Evolutionary conservation across 306 rosid genomes (phyloP).

Genomic region (Rosa chinensis): DNA sequence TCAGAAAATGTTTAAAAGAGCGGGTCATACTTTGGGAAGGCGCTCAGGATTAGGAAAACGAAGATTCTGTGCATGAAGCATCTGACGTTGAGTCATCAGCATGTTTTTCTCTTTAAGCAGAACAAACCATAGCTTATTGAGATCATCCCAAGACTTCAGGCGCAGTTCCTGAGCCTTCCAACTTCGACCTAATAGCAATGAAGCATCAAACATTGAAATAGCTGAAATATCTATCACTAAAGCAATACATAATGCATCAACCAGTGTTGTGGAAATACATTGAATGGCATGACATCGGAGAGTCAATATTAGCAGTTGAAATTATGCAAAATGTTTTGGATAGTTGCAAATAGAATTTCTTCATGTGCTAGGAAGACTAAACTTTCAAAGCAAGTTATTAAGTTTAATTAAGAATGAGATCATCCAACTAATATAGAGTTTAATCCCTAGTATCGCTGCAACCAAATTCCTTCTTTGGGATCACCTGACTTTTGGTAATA

Average conservation of each 20-base stretch:
- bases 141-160: slow-evolving; percentile 95
- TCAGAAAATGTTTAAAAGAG: neutral
- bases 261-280: neutral
- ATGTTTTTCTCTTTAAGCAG: slow-evolving; percentile 92
- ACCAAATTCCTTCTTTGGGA: neutral
- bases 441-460: neutral
- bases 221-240: neutral
- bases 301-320: neutral
- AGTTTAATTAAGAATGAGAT: neutral
- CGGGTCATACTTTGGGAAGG: slow-evolving; percentile 64
- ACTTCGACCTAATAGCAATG: slow-evolving; percentile 62
- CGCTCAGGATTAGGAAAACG: slow-evolving; percentile 86
- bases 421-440: neutral
- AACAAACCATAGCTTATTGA: slow-evolving; percentile 86
- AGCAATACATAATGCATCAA: neutral
- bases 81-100: slow-evolving; percentile 96
- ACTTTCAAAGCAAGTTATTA: neutral
- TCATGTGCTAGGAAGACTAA: neutral
- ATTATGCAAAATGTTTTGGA: neutral
- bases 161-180: slow-evolving; percentile 94
- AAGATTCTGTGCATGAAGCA: slow-evolving; percentile 88
- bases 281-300: neutral
- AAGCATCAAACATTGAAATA: slow-evolving; percentile 14
- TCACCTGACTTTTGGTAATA: neutral
- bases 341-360: neutral